Percentiles rank a stretch among this genome's conserved stretches.
Conservation (phyloP, 768 basidiomycete genomes). For the Tulasnella sp. region DNA sequence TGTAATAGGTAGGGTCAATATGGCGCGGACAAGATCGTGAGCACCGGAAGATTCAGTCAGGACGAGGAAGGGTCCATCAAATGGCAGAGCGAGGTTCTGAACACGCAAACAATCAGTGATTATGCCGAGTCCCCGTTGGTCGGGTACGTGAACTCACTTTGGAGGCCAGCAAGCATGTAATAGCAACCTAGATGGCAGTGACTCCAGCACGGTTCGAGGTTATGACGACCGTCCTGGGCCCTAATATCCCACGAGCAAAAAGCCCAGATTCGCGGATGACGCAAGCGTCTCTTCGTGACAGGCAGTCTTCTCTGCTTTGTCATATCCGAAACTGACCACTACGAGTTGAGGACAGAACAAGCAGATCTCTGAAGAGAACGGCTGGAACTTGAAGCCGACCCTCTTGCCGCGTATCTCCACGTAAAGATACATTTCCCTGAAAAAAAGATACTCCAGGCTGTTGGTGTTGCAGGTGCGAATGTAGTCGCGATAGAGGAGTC, state of each 20-base stretch:
- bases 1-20: slow-evolving; percentile 46
- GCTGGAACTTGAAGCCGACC: slow-evolving; percentile 74
- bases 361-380: slow-evolving; percentile 67
- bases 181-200: slow-evolving; percentile 84
- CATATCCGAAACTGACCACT: slow-evolving; percentile 50
- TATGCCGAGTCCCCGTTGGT: background rate
- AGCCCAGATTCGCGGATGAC: slow-evolving; percentile 78
- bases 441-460: too few relatives aligned
- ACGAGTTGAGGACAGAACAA: slow-evolving; percentile 78
- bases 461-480: too few relatives aligned
- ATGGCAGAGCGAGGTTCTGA: slow-evolving; percentile 82
- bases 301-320: slow-evolving; percentile 73
- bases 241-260: slow-evolving; percentile 71
- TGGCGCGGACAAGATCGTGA: slow-evolving; percentile 71
- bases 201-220: slow-evolving; percentile 44
- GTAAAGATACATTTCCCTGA: too few relatives aligned
- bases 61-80: slow-evolving; percentile 82
- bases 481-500: too few relatives aligned
- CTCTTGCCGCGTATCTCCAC: slow-evolving; percentile 49
- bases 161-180: slow-evolving; percentile 81
- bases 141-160: slow-evolving; percentile 45
- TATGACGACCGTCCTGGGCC: slow-evolving; percentile 33
- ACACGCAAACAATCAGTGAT: background rate
- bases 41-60: slow-evolving; percentile 96
- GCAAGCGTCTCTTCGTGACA: slow-evolving; percentile 72